Percentiles rank a stretch among this genome's conserved stretches.
Conservation (phyloP, 768 basidiomycete genomes). For the Trametopsis cervina region DNA sequence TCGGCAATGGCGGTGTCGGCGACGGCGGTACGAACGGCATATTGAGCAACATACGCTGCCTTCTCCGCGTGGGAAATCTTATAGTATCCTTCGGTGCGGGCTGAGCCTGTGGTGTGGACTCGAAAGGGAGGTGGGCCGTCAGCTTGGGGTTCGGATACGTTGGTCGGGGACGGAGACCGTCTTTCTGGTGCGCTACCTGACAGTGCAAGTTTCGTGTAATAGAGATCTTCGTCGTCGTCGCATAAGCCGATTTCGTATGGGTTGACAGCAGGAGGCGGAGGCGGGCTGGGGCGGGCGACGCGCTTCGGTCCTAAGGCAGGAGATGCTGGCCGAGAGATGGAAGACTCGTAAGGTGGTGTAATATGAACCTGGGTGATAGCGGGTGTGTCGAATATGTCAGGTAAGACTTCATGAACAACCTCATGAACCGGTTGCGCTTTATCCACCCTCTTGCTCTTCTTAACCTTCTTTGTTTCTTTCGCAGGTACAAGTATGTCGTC, state of each 20-base stretch:
- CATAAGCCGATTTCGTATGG: constrained; percentile 52
- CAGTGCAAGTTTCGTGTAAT: constrained; percentile 62
- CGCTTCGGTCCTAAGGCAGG: constrained; percentile 31
- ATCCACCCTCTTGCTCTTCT: constrained; percentile 37
- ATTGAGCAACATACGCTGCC: constrained; percentile 87
- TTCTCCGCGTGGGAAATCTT: constrained; percentile 91
- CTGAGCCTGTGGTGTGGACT: constrained; percentile 77
- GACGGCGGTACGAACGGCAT: constrained; percentile 52
- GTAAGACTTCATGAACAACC: constrained; percentile 43
- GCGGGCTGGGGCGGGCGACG: constrained; percentile 30
- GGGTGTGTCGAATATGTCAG: constrained; percentile 45
- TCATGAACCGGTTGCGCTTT: constrained; percentile 24
- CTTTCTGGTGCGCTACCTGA: constrained; percentile 27
- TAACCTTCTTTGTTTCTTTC: constrained; percentile 24
- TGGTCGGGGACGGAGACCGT: constrained; percentile 13
- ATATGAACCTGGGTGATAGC: constrained; percentile 44
- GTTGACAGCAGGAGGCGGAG: constrained; percentile 41
- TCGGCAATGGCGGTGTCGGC: constrained; percentile 32
- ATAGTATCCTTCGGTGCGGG: constrained; percentile 92
- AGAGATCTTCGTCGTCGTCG: constrained; percentile 86
- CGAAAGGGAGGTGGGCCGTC: constrained; percentile 45
- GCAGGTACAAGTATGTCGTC: constrained; percentile 11
- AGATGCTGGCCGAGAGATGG: constrained; percentile 45
- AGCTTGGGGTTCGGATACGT: constrained; percentile 18
- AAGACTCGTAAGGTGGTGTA: constrained; percentile 35